Base-by-base conservation (phyloP, 176 grass and related monocot genomes). In the Phragmites australis region DNA sequence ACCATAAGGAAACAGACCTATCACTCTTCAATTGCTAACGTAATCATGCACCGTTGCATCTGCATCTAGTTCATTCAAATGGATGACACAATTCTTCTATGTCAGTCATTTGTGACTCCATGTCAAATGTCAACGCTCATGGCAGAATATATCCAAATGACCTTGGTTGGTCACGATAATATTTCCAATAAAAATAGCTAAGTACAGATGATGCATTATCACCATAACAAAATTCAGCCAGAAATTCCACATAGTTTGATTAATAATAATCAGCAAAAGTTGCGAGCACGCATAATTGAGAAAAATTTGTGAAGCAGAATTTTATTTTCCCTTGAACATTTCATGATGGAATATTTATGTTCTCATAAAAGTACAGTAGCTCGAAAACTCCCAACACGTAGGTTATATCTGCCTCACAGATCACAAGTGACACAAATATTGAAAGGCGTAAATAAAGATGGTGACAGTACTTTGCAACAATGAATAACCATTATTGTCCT, bases 31-130 rank as follows among this genome's bases (percentile, higher is more conserved):
- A 70, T 18, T 58, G 18, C 51, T 32, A 57, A n/a, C 26, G 52
- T 71, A 17, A 41, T 6, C 47, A 9, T 32, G 63, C 25, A 46
- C 6, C 56, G 30, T 76, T 63, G 27, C 75, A 49, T 23, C 51
- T 44, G 25, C 40, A 58, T 57, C 53, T 46, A 70, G 51, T 58
- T 37, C 40, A 70, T 45, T 65, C 75, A 25, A 51, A 50, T 51
- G 27, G 44, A 31, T 22, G 22, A 48, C 6, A 12, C 76, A 25
- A 29, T 48, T 64, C 11, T 45, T 52, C 29, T 37, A 37, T 5
- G n/a, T 5, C 34, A 37, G 34, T 37, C 34, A 37, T 37, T 37
- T 37, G 34, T 37, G 34, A 37, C 34, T 37, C 34, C 34, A 37
- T 37, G 34, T 37, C 34, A 2, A 37, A 37, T 37, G 34, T 13